Evolutionary conservation across 2,329 filamentous ascomycete genomes (phyloP), one percentile per base, ranked within the genome.

Genomic region (Alternaria metachromatica): DNA sequence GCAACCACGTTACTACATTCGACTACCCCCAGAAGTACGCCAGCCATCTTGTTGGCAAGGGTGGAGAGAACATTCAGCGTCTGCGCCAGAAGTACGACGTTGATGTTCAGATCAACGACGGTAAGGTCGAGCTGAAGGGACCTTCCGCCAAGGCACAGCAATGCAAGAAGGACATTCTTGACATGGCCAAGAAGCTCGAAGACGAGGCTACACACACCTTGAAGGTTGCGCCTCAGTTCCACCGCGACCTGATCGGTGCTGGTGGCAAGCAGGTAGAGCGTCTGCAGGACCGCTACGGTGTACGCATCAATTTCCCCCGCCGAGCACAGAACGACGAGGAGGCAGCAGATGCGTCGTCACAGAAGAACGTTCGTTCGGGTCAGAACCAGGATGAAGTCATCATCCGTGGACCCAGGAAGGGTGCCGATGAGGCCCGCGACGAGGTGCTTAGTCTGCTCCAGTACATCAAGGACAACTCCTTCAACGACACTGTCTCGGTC

Each of bases 21-120:
- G 93, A 97, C 67, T 99, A 97, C 83, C 95, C 95, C 8, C 92
- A 97, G 78, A 96, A 97, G 82, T 96, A 89, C 76, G 94, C 94
- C 67, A 97, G 97, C 80, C 91, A 97, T 78, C 87, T 92, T 23
- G 90, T 92, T 65, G 89, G 89, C 63, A 87, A 87, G 74, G 85
- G 86, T 43, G 89, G 89, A 55, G 88, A 90, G 72, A 91, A 90
- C 78, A 90, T 91, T 78, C 89, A 88, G 76, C 88, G 89, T 72
- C 82, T 90, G 49, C 87, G 89, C 30, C 89, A 91, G 45, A 89
- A 91, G 74, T 89, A 89, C 63, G 89, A 91, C 74, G 89, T 92
- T 50, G 88, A 91, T 63, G 90, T 99, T 66, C 94, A 97, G 81
- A 91, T 98, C 43, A 90, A 96, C 70, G 93, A 97, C 73, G 96